phyloP scores from a whole-genome alignment of 2,329 filamentous ascomycete species.

The Orbilia blumenaviensis region DNA sequence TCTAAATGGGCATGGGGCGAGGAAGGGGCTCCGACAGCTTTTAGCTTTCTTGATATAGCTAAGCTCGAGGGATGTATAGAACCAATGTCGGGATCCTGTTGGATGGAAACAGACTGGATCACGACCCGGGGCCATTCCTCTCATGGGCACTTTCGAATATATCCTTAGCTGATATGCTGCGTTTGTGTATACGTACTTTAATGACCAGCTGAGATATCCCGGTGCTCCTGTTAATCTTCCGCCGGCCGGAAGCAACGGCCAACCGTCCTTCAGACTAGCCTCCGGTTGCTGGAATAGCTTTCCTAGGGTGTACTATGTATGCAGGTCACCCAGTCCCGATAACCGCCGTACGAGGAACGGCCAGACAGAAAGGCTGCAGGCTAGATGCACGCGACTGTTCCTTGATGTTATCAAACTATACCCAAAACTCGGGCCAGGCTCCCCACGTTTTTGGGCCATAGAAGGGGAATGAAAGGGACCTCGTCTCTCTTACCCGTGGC shows the following conservation, averaged over 20 bases:
- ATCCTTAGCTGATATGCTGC: not conserved
- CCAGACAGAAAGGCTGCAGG: not conserved
- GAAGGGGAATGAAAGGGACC: slow-evolving; percentile 6
- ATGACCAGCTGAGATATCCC: not conserved
- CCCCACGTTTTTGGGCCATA: slow-evolving; percentile 31
- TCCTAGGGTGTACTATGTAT: not conserved
- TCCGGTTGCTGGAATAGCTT: slow-evolving; percentile 25
- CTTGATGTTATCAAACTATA: slow-evolving; percentile 13
- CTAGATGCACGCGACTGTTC: slow-evolving; percentile 37
- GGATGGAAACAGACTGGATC: slow-evolving; percentile 15
- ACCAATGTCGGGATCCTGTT: slow-evolving; percentile 18
- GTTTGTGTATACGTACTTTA: not conserved
- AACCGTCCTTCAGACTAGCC: slow-evolving; percentile 10
- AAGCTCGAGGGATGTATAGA: not conserved
- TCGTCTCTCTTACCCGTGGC: slow-evolving; percentile 30
- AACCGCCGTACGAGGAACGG: slow-evolving; percentile 38
- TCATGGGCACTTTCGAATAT: slow-evolving; percentile 7
- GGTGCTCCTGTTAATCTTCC: slow-evolving; percentile 23
- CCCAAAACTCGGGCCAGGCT: slow-evolving; percentile 18
- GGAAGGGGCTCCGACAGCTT: slow-evolving; percentile 20
- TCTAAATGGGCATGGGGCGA: not conserved
- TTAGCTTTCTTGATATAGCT: slow-evolving; percentile 22
- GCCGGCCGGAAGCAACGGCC: slow-evolving; percentile 44
- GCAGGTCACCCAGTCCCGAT: slow-evolving; percentile 19
- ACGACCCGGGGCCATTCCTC: not conserved